Evolutionary conservation across 1,284 basidiomycete genomes (phyloP), one percentile per base, ranked within the genome.

Genomic region (Kwoniella shivajii): DNA sequence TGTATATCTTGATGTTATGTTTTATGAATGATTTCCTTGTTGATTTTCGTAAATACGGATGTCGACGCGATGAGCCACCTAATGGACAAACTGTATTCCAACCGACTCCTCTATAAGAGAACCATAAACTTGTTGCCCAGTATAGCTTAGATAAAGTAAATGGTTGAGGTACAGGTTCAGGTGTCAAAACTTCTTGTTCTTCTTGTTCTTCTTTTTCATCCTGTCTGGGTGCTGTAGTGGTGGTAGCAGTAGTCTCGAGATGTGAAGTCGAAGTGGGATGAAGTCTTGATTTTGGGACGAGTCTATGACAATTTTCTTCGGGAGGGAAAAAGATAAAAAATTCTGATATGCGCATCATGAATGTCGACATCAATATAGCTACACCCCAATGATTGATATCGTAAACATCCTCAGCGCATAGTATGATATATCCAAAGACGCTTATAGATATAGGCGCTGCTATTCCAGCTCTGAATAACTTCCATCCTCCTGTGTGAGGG

Each of bases 81-180:
- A 75, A 60, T 1, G 67, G 63, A 16, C 66, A 60, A 22, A 54
- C 54, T 34, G 60, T 70, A 61, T 71, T 72, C 74, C 74, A 76
- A 2, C 74, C 74, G 3, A 76, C 65, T 26, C 74, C 73, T 11
- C 74, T 62, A 34, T 50, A 63, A 1, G 73, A 72, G 60, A 63
- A 72, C 47, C 56, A 68, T 27, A 72, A 62, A 18, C 62, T 65
- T 0, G 43, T 26, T 0, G 71, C 65, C 74, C 74, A 76, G 34
- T 54, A 61, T 18, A 71, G 52, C 54, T 75, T 75, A n/a, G 67
- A 63, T 30, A 61, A 55, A 1, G 70, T 76, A 58, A 64, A 69
- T 1, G 64, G 68, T 3, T 43, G 38, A 3, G 74, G 73, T 24
- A 76, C 56, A 2, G 65, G 67, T 48, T 76, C 74, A 5, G 65